Percentiles rank a stretch among this genome's conserved stretches.
These are phyloP conservation scores for Mucor racemosus DNA, from an alignment of 371 early-diverging fungal species.

Conservation along the genomic window DNA sequence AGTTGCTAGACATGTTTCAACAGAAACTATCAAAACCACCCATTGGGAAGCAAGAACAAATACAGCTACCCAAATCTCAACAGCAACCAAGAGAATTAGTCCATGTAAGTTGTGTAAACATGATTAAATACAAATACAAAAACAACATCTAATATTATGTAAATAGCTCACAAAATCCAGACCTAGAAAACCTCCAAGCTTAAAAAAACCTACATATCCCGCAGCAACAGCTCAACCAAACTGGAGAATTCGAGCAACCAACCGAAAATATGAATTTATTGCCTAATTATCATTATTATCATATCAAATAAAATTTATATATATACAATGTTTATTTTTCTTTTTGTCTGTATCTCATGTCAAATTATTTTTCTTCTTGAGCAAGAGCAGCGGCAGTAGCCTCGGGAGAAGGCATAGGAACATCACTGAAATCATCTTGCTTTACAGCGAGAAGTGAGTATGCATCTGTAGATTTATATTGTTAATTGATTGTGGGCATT, in stretches of 20 bases:
- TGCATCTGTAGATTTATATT: slow-evolving; percentile 34
- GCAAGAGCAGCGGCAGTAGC: slow-evolving; percentile 44
- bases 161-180: slow-evolving; percentile 25
- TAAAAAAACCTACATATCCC: slow-evolving; percentile 24
- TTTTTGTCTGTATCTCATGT: background rate
- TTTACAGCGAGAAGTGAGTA: slow-evolving; percentile 63
- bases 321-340: slow-evolving; percentile 8
- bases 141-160: background rate
- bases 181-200: slow-evolving; percentile 31
- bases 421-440: slow-evolving; percentile 67
- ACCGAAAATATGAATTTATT: slow-evolving; percentile 17
- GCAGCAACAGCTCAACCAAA: slow-evolving; percentile 29
- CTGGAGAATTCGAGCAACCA: slow-evolving; percentile 25
- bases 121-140: too few relatives aligned
- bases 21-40: background rate
- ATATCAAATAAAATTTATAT: slow-evolving; percentile 3
- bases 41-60: background rate
- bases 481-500: too few relatives aligned
- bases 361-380: slow-evolving; percentile 18
- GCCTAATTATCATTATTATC: background rate
- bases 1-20: slow-evolving; percentile 27
- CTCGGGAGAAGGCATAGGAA: slow-evolving; percentile 47
- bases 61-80: background rate
- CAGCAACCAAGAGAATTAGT: background rate
- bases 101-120: slow-evolving; percentile 20